Evolutionary conservation across 2,329 filamentous ascomycete species (phyloP).

Genomic region (Nothophaeocryptopus gaeumannii): DNA sequence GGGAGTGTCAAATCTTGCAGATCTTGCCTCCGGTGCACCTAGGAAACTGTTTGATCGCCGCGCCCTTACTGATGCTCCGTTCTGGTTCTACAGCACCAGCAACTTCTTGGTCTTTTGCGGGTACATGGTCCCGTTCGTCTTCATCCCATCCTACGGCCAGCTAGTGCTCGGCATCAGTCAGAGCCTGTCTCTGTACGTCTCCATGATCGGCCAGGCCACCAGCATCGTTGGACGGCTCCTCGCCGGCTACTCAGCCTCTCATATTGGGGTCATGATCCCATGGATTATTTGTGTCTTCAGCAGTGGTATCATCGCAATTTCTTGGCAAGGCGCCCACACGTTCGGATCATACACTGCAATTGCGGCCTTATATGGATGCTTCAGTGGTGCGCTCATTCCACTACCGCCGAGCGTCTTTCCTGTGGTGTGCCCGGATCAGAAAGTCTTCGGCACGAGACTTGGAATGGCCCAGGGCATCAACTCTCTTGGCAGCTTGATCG

Average conservation of each 20-base stretch:
- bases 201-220: conserved; percentile 58
- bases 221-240: conserved; percentile 54
- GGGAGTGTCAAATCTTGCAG: conserved; percentile 32
- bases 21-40: conserved; percentile 26
- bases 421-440: conserved; percentile 46
- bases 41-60: conserved; percentile 39
- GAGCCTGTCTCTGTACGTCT: conserved; percentile 50
- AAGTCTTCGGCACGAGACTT: conserved; percentile 46
- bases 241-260: conserved; percentile 49
- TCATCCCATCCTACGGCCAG: conserved; percentile 41
- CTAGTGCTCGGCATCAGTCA: conserved; percentile 42
- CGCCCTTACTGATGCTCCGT: conserved; percentile 41
- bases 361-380: conserved; percentile 45
- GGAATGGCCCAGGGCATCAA: conserved; percentile 49
- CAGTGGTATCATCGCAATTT: conserved; percentile 50
- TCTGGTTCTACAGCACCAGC: conserved; percentile 35
- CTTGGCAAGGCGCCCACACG: conserved; percentile 54
- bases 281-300: conserved; percentile 50
- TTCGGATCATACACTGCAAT: conserved; percentile 41
- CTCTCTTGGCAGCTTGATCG: conserved; percentile 43
- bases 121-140: conserved; percentile 40
- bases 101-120: conserved; percentile 34
- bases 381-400: conserved; percentile 45
- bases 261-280: conserved; percentile 53
- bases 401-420: conserved; percentile 46